These are phyloP conservation scores for Mycena albidolilacea DNA, from an alignment of 768 basidiomycete species.

Conservation along the genomic window DNA sequence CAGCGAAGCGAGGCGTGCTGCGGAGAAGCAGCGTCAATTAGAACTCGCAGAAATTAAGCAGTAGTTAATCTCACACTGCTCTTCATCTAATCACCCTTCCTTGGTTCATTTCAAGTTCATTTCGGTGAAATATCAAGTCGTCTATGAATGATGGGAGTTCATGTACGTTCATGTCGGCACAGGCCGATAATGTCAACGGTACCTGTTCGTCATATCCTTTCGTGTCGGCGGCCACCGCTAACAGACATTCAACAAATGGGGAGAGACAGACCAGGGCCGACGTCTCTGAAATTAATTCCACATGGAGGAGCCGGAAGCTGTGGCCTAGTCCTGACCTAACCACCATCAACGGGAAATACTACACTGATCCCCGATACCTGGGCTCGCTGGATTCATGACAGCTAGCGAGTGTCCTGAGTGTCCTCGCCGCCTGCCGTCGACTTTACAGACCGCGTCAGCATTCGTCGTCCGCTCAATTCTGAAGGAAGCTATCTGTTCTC, in stretches of 20 bases:
- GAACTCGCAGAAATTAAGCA: conserved; percentile 9
- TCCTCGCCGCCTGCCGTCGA: neutral
- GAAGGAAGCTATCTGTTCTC: no score
- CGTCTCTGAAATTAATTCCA: neutral
- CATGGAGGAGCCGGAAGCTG: neutral
- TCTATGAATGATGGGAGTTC: neutral
- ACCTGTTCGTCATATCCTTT: no score
- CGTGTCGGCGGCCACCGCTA: neutral
- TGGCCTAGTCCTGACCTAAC: neutral
- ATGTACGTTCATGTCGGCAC: conserved; percentile 9
- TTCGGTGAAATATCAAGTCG: conserved; percentile 31
- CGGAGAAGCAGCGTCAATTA: conserved; percentile 45
- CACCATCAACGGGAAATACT: neutral
- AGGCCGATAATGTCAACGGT: neutral
- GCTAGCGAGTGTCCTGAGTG: neutral
- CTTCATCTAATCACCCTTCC: conserved; percentile 22
- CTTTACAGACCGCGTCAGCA: neutral
- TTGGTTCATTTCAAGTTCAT: conserved; percentile 37
- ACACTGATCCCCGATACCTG: neutral
- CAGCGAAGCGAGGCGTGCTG: conserved; percentile 71
- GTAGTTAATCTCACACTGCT: neutral
- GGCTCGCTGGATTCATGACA: neutral
- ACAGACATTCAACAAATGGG: conserved; percentile 14
- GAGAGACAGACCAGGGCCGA: neutral
- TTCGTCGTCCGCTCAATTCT: no score